phyloP scores from a whole-genome alignment of 208 protist genomes.

The Acanthamoeba healyi region DNA sequence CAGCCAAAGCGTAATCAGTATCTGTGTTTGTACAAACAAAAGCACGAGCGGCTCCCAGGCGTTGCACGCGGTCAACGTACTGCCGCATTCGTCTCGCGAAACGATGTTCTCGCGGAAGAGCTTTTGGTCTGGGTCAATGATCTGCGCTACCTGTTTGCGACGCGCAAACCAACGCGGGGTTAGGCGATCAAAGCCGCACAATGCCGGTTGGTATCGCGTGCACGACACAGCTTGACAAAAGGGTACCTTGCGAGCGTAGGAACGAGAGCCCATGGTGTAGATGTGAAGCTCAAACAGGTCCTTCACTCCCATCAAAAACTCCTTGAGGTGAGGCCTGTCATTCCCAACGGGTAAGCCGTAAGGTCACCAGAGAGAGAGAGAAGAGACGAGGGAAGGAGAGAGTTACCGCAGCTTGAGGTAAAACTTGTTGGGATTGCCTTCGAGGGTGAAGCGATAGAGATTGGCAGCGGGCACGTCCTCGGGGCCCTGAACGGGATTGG shows the following conservation, averaged over 20 bases:
- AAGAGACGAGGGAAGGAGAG: too few species aligned
- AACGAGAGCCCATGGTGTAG: constrained; percentile 87
- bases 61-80: not conserved
- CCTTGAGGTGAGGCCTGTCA: constrained; percentile 81
- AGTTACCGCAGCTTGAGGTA: constrained; percentile 28
- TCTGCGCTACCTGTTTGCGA: constrained; percentile 66
- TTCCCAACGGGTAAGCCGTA: not conserved
- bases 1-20: too few species aligned
- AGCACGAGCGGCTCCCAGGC: too few species aligned
- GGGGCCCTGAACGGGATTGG: not conserved
- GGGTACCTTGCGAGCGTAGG: constrained; percentile 81
- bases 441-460: constrained; percentile 62
- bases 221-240: too few species aligned
- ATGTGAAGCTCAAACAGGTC: constrained; percentile 88
- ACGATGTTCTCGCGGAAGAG: constrained; percentile 80
- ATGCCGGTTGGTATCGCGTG: not conserved
- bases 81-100: constrained; percentile 59
- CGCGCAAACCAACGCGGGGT: not conserved
- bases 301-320: constrained; percentile 80
- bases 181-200: not conserved
- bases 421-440: not conserved
- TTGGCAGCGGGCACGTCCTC: not conserved
- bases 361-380: constrained; percentile 11
- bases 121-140: constrained; percentile 63
- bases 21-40: too few species aligned